Conservation (phyloP, 2,329 filamentous ascomycete genomes). For the Orbilia oligospora region DNA sequence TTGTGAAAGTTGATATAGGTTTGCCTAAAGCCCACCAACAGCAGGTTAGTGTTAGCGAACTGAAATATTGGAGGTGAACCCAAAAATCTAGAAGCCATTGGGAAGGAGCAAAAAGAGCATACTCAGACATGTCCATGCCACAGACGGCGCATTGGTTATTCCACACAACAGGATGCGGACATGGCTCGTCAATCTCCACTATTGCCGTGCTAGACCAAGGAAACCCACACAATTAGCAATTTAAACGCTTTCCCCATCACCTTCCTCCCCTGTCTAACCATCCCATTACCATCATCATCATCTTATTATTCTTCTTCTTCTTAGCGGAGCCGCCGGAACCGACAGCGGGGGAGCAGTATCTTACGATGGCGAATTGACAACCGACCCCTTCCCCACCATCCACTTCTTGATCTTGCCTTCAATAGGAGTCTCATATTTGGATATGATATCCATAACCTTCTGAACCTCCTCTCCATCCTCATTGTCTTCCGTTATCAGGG, state of each 20-base stretch:
- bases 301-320: background rate
- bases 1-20: constrained; percentile 86
- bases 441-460: constrained; percentile 79
- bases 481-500: constrained; percentile 77
- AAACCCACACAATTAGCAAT: constrained; percentile 21
- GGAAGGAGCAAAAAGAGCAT: constrained; percentile 65
- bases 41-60: background rate
- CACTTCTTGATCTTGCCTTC: constrained; percentile 79
- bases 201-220: constrained; percentile 69
- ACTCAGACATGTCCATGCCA: constrained; percentile 95
- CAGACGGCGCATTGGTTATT: constrained; percentile 91
- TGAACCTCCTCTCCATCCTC: constrained; percentile 81
- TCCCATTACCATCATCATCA: background rate
- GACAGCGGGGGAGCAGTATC: constrained; percentile 41
- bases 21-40: constrained; percentile 69
- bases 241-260: constrained; percentile 64
- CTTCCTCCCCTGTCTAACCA: constrained; percentile 60
- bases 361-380: constrained; percentile 75
- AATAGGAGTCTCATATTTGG: constrained; percentile 84
- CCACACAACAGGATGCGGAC: constrained; percentile 90
- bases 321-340: background rate
- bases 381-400: constrained; percentile 81
- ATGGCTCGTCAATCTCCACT: constrained; percentile 89
- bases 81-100: background rate
- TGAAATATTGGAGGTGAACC: background rate